Evolutionary conservation across 1,139 yeast genomes (phyloP), one percentile per base, ranked within the genome.

Genomic region (Debaryomyces coudertii): DNA sequence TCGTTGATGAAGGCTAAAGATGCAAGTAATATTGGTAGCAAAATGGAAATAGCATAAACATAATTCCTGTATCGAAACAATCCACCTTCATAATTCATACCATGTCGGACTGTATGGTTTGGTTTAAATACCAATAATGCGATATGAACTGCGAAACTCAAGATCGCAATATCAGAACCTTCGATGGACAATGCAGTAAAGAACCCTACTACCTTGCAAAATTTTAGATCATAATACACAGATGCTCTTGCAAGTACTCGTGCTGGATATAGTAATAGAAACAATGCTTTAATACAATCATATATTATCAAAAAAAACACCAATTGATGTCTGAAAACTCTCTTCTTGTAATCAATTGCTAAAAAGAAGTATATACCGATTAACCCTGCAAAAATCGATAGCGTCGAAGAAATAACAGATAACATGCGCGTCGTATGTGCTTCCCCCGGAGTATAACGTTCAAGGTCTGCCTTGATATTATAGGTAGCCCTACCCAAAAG

Each of bases 101-200:
- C 63, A 56, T 78, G 76, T 49, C 73, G 76, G 50, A 76, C 73
- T 44, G 75, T 72, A 34, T 72, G 59, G 28, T 56, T 58, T 0
- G 95, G 90, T 51, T 71, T 71, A 63, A 88, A 88, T 15, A 90
- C 85, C 27, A 90, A 69, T 38, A 90, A 63, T 35, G 84, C 90
- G 6, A 93, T 86, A 63, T 90, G 97, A 16, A 90, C 65, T 1
- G 97, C 96, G 66, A 90, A 86, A 28, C 88, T 78, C 38, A 90
- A 68, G 42, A 90, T 90, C 22, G 95, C 95, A 37, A 89, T 64
- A 66, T 90, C 97, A 2, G 95, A 90, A 12, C 96, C 96, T 63
- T 90, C 96, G 24, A 88, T 86, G 27, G 92, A 79, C 34, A 83
- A 76, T 1, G 95, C 89, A 0, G 96, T 86, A 65, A 90, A 84